Evolutionary conservation across 2,329 filamentous ascomycete species (phyloP).

Genomic region (Hymenoscyphus repandus): DNA sequence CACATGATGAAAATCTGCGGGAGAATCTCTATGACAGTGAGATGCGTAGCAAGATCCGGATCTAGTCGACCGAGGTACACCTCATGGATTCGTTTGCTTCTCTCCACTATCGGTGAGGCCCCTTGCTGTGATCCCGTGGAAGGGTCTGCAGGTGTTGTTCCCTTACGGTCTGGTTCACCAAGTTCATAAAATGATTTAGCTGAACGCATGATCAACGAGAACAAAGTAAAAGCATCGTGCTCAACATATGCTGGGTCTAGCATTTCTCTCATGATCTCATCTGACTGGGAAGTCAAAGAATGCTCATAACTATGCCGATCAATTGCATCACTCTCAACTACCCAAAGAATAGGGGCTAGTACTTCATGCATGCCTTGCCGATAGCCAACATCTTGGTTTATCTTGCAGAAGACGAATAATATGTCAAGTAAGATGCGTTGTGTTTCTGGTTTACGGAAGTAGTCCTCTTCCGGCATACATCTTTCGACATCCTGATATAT

Average conservation of each 20-base stretch:
- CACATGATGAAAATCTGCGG: slow-evolving; percentile 96
- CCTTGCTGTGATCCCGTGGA: slow-evolving; percentile 28
- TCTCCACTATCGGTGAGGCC: slow-evolving; percentile 71
- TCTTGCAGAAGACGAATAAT: slow-evolving; percentile 90
- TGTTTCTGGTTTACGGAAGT: slow-evolving; percentile 75
- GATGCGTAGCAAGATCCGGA: slow-evolving; percentile 74
- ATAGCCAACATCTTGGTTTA: slow-evolving; percentile 81
- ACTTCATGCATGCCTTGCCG: slow-evolving; percentile 99
- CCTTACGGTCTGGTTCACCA: slow-evolving; percentile 38
- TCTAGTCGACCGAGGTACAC: slow-evolving; percentile 73
- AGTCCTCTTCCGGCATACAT: slow-evolving; percentile 82
- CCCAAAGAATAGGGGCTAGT: slow-evolving; percentile 81
- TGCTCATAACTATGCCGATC: slow-evolving; percentile 35
- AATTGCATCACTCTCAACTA: slow-evolving; percentile 76
- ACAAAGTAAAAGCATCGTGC: slow-evolving; percentile 84
- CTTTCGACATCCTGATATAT: slow-evolving; percentile 93
- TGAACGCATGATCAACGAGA: slow-evolving; percentile 80
- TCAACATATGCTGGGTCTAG: slow-evolving; percentile 73
- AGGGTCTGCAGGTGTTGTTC: slow-evolving; percentile 20
- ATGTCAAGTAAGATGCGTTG: slow-evolving; percentile 83
- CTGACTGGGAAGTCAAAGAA: slow-evolving; percentile 29
- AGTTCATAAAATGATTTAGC: slow-evolving; percentile 80
- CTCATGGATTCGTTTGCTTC: slow-evolving; percentile 84
- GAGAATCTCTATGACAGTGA: slow-evolving; percentile 80
- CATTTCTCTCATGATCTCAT: slow-evolving; percentile 49